Evolutionary conservation across 257 asterid species (phyloP).

Genomic region (Solanum sparsipilum): DNA sequence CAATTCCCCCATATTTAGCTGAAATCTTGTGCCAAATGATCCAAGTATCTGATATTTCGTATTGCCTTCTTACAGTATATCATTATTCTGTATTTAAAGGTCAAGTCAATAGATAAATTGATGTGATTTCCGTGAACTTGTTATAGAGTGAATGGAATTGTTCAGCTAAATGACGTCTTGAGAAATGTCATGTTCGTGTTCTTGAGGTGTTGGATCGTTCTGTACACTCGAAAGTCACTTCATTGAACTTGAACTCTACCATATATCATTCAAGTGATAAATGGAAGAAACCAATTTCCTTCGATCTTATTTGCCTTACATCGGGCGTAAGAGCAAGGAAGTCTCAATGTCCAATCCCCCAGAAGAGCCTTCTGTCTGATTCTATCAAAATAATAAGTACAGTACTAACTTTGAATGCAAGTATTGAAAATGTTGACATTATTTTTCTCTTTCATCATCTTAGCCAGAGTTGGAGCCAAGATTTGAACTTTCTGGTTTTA

Average conservation of each 20-base stretch:
- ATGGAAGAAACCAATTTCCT: not conserved
- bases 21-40: not conserved
- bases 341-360: not conserved
- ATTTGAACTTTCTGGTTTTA: not conserved
- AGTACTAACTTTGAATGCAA: not conserved
- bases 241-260: not conserved
- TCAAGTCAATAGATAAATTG: not conserved
- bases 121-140: not conserved
- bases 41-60: not conserved
- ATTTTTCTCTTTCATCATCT: conserved; percentile 11
- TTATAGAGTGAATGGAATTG: not conserved
- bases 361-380: not conserved
- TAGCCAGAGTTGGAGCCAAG: not conserved
- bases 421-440: not conserved
- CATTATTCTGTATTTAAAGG: not conserved
- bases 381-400: not conserved
- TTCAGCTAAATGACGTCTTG: not conserved
- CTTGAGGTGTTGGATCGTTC: not conserved
- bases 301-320: not conserved
- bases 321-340: not conserved
- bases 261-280: not conserved
- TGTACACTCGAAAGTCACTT: not conserved
- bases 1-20: not conserved
- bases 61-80: not conserved
- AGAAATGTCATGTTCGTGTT: not conserved